Percentiles rank a stretch among this genome's conserved stretches.
Evolutionary conservation across 345 rosid species (phyloP).

Genomic region (Acer yangbiense): DNA sequence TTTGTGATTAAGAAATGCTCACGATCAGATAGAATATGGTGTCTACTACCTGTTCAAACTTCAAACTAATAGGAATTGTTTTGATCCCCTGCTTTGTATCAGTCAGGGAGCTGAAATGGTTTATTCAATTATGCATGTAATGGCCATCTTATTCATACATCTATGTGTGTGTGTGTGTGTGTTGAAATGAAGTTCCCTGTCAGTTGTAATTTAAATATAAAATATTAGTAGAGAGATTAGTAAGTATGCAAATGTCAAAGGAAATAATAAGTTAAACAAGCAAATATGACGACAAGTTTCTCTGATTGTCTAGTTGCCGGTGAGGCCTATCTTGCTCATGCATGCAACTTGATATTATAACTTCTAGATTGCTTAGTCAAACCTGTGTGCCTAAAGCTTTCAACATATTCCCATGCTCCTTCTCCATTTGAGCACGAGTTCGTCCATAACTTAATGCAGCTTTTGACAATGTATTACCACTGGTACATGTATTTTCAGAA

Average conservation of each 20-base stretch:
- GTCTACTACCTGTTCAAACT: background rate
- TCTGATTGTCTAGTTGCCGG: background rate
- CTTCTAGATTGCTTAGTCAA: constrained; percentile 13
- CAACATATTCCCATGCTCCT: constrained; percentile 77
- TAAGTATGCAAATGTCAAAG: background rate
- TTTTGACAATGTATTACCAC: constrained; percentile 72
- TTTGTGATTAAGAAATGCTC: background rate
- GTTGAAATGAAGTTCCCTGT: background rate
- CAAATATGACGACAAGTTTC: background rate
- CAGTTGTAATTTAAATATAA: background rate
- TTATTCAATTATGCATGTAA: too few species aligned
- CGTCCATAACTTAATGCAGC: constrained; percentile 67
- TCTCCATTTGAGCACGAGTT: constrained; percentile 86
- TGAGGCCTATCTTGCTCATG: background rate
- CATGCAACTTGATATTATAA: background rate
- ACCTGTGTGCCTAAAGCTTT: constrained; percentile 97
- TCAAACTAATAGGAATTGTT: too few species aligned
- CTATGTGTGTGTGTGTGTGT: background rate
- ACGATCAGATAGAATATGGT: background rate
- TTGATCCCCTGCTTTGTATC: background rate
- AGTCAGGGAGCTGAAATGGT: background rate
- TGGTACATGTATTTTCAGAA: constrained; percentile 84
- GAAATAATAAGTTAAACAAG: background rate
- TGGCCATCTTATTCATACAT: background rate
- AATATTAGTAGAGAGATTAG: background rate